Base-by-base conservation (phyloP, 169 alveolate species). In the Perkinsus chesapeaki region DNA sequence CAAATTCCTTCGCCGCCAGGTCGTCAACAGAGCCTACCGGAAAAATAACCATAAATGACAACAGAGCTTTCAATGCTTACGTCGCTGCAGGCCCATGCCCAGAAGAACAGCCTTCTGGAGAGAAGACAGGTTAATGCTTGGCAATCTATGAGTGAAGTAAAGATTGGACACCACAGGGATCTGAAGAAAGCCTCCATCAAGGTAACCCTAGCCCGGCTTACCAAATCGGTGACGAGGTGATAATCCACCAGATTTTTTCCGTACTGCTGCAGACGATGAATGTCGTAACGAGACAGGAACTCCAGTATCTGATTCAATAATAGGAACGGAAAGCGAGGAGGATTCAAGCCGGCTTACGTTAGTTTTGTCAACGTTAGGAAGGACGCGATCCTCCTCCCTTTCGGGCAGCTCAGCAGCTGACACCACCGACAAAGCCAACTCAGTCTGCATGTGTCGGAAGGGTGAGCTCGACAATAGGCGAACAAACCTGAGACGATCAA, bases 391-490 rank as follows among this genome's bases (percentile, higher is more conserved):
- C 82, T 60, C 82, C 31, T 60, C 82, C 82, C 27, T 60, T 34
- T 60, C 36, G 82, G 82, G 82, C 23, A 60, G 31, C 82, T 60
- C 82, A 7, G 82, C 31, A 34, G 82, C 82, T 23, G 82, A 60
- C 31, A 60, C 82, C 82, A 60, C 82, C 82, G 82, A 60, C 31
- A 60, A 60, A 34, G 82, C 82, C 7, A 60, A 34, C 82, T 60
- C 82, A 60, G 82, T 60, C 82, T 60, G 82, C 82, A 60, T 60
- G 82, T 60, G 82, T 27, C 82, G 82, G 82, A 60, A 60, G 82
- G 82, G 82, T 27, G 82, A 60, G 23, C 82, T 60, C 82, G 82
- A 60, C 31, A 60, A 34, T 27, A 60, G 82, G 27, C 82, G 82
- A 34, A 60, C 82, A 16, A 60, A 60, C 82, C 82, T 60, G 82